Percentiles rank a stretch among this genome's conserved stretches.
Evolutionary conservation across 495 filamentous ascomycete genomes (phyloP).

Genomic region (Tetracladium setigerum): DNA sequence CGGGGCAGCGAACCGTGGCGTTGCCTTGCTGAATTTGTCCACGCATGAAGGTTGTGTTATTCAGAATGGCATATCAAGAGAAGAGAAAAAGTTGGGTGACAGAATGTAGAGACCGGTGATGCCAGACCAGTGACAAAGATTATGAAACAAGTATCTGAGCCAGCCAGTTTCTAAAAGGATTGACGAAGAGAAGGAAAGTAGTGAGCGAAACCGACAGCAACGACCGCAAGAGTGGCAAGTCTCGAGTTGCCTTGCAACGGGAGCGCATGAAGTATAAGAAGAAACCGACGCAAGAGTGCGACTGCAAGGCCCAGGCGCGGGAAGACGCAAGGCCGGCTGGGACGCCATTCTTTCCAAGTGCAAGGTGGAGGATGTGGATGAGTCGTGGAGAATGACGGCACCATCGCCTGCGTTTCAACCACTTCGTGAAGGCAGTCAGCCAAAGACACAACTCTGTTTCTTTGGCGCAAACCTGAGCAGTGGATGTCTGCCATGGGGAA

Average conservation of each 20-base stretch:
- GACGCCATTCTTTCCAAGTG: too few relatives aligned
- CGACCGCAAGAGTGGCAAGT: conserved; percentile 14
- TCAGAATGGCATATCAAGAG: conserved; percentile 5
- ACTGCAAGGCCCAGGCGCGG: conserved; percentile 15
- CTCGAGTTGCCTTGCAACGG: conserved; percentile 8
- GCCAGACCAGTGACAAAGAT: conserved; percentile 18
- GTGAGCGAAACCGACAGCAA: conserved; percentile 17
- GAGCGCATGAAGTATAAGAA: conserved; percentile 24
- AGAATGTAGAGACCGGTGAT: conserved; percentile 17
- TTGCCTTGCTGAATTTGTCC: background rate
- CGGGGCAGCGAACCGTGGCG: conserved; percentile 4
- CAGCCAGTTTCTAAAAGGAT: conserved; percentile 16
- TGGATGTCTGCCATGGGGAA: background rate
- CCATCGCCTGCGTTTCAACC: conserved; percentile 9
- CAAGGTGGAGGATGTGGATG: conserved; percentile 12
- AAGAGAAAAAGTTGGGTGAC: conserved; percentile 11
- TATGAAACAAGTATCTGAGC: conserved; percentile 21
- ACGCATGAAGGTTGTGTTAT: background rate
- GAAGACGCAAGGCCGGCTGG: conserved; percentile 11
- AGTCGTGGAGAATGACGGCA: background rate
- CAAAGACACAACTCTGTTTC: conserved; percentile 9
- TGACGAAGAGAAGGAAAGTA: conserved; percentile 17
- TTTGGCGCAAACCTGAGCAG: background rate
- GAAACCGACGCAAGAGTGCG: conserved; percentile 8
- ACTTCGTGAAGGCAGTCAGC: background rate